These are phyloP conservation scores for Serendipita sp. DNA, from an alignment of 768 basidiomycete genomes.

Conservation along the genomic window DNA sequence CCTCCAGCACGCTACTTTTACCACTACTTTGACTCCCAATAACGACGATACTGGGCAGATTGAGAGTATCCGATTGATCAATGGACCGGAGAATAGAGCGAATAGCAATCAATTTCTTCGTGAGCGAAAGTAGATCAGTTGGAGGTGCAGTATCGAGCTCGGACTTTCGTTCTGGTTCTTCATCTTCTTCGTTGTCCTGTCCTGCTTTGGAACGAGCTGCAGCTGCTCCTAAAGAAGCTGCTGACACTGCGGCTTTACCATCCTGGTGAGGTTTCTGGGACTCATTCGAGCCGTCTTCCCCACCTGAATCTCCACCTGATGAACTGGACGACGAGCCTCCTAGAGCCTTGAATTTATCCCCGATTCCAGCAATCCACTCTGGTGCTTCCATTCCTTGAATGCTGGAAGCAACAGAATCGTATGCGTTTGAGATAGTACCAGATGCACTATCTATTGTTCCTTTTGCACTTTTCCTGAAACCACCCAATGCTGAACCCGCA, in stretches of 20 bases:
- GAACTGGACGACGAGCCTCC: neutral
- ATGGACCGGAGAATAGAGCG: conserved; percentile 86
- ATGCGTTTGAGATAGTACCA: conserved; percentile 20
- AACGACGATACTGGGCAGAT: conserved; percentile 93
- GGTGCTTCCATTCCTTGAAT: neutral
- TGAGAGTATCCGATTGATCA: conserved; percentile 87
- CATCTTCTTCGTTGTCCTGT: conserved; percentile 24
- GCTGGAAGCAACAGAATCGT: neutral
- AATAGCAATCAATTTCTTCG: conserved; percentile 90
- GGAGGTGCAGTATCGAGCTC: conserved; percentile 24
- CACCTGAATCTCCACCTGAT: conserved; percentile 8
- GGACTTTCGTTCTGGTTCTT: conserved; percentile 11
- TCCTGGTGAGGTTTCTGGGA: conserved; percentile 40
- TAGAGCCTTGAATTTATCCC: neutral
- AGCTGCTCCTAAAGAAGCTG: conserved; percentile 63
- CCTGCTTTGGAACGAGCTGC: conserved; percentile 31
- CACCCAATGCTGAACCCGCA: conserved; percentile 18
- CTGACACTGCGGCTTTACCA: conserved; percentile 56
- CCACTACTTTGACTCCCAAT: conserved; percentile 97
- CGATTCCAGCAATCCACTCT: neutral
- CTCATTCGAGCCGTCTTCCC: conserved; percentile 9
- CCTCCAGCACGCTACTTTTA: conserved; percentile 93
- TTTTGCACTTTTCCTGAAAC: conserved; percentile 14
- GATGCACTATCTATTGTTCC: conserved; percentile 21
- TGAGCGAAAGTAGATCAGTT: conserved; percentile 85